Percentiles rank a stretch among this genome's conserved stretches.
Conservation (phyloP, 495 filamentous ascomycete species). For the Neurospora africana region DNA sequence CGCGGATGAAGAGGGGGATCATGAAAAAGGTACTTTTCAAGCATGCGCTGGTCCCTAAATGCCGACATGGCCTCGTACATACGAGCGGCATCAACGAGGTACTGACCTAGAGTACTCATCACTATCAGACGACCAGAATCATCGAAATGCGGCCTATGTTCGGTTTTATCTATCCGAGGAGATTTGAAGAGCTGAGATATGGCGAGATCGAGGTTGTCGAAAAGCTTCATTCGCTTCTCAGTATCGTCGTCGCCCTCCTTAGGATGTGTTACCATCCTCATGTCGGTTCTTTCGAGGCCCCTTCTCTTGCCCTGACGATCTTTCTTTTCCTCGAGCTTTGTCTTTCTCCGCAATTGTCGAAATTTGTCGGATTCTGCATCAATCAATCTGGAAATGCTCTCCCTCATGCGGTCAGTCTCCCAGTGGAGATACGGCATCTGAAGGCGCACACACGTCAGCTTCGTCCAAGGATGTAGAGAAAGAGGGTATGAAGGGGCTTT, state of each 20-base stretch:
- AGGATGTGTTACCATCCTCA: not conserved
- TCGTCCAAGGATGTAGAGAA: too few relatives aligned
- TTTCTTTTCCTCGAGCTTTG: not conserved
- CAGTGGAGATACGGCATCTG: constrained; percentile 66
- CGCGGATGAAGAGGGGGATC: constrained; percentile 55
- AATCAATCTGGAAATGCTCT: constrained; percentile 12
- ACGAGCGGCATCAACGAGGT: constrained; percentile 26
- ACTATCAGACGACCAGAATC: constrained; percentile 15
- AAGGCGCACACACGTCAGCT: too few relatives aligned
- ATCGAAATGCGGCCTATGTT: too few relatives aligned
- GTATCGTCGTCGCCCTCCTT: not conserved
- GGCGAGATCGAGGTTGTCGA: too few relatives aligned
- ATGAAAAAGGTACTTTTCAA: constrained; percentile 45
- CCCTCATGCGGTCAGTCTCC: constrained; percentile 43
- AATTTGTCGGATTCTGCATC: constrained; percentile 6
- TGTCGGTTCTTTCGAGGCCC: not conserved
- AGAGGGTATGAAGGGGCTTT: too few relatives aligned
- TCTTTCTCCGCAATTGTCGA: not conserved
- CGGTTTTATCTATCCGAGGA: too few relatives aligned
- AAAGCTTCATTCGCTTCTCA: not conserved
- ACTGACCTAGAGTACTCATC: constrained; percentile 24
- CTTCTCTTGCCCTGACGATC: not conserved
- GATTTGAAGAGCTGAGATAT: too few relatives aligned
- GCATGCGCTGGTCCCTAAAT: constrained; percentile 45
- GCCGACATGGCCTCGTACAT: constrained; percentile 31